Percentiles rank a stretch among this genome's conserved stretches.
These are phyloP conservation scores for Fusarium udum DNA, from an alignment of 2,329 filamentous ascomycete genomes.

Conservation along the genomic window DNA sequence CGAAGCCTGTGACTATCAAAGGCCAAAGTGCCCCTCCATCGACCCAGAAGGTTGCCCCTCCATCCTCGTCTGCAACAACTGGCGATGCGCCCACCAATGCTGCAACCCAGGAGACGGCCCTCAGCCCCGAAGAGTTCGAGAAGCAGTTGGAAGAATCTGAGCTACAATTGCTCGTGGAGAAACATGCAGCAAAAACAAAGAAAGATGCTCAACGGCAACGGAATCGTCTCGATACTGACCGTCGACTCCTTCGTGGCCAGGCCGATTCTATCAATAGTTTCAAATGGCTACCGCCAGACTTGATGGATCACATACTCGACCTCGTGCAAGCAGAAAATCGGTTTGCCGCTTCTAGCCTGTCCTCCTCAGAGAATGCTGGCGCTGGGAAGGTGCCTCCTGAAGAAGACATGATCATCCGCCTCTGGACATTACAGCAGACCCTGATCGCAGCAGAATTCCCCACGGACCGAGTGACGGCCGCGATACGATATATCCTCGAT, in stretches of 20 bases:
- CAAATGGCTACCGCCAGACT: constrained; percentile 83
- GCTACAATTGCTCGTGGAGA: constrained; percentile 87
- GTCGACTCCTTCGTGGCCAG: constrained; percentile 81
- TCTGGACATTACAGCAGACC: constrained; percentile 86
- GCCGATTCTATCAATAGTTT: constrained; percentile 75
- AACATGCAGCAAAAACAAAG: constrained; percentile 79
- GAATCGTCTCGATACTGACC: constrained; percentile 83
- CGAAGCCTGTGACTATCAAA: constrained; percentile 37
- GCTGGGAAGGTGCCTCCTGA: constrained; percentile 69
- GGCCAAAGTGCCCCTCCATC: constrained; percentile 47
- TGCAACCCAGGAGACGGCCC: constrained; percentile 53
- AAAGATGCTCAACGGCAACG: constrained; percentile 82
- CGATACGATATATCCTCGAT: constrained; percentile 72
- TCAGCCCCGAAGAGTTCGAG: constrained; percentile 90
- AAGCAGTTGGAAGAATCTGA: constrained; percentile 89
- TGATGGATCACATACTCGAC: constrained; percentile 80
- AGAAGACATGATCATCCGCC: constrained; percentile 79
- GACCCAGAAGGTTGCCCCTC: constrained; percentile 44
- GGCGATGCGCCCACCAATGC: constrained; percentile 35
- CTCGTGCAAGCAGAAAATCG: constrained; percentile 74
- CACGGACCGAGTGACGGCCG: constrained; percentile 68
- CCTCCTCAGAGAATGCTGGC: constrained; percentile 53
- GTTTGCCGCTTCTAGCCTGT: constrained; percentile 62
- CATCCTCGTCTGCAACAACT: constrained; percentile 40
- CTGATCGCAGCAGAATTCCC: constrained; percentile 76